These are phyloP conservation scores for Puccinia sorghi DNA, from an alignment of 1,284 basidiomycete genomes.

Conservation along the genomic window DNA sequence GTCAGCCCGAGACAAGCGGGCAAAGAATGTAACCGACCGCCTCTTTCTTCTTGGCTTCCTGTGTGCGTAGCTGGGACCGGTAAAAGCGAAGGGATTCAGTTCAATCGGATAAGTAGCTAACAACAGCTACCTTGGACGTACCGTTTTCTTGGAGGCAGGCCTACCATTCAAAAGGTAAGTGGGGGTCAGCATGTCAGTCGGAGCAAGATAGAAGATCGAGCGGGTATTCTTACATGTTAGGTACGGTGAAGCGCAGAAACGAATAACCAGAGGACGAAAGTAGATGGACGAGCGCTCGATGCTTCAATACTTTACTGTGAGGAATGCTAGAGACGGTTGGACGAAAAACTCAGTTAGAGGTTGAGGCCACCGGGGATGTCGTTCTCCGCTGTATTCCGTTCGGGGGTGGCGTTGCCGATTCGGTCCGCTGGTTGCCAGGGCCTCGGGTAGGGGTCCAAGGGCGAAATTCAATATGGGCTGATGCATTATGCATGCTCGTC, in stretches of 20 bases:
- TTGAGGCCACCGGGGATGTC: neutral
- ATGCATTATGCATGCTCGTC: neutral
- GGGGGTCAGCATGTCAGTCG: neutral
- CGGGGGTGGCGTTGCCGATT: neutral
- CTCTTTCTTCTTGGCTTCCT: slow-evolving; percentile 46
- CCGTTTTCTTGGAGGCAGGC: slow-evolving; percentile 50
- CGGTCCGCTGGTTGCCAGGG: neutral
- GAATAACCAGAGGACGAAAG: neutral
- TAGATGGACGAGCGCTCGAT: neutral
- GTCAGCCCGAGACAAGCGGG: neutral
- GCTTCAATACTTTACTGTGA: neutral
- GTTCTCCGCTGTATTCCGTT: neutral
- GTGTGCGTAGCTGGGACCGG: slow-evolving; percentile 37
- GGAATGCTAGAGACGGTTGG: neutral
- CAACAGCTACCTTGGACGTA: neutral
- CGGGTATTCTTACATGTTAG: neutral
- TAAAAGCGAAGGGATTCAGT: neutral
- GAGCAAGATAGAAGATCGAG: neutral
- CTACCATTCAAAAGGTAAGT: neutral
- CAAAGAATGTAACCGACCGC: slow-evolving; percentile 5
- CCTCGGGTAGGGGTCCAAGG: neutral
- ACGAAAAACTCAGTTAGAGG: neutral
- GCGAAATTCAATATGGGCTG: neutral
- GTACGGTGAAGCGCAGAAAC: neutral
- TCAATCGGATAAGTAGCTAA: neutral